Base-by-base conservation (phyloP, 1,139 yeast genomes). In the Taiozyma sp. region DNA sequence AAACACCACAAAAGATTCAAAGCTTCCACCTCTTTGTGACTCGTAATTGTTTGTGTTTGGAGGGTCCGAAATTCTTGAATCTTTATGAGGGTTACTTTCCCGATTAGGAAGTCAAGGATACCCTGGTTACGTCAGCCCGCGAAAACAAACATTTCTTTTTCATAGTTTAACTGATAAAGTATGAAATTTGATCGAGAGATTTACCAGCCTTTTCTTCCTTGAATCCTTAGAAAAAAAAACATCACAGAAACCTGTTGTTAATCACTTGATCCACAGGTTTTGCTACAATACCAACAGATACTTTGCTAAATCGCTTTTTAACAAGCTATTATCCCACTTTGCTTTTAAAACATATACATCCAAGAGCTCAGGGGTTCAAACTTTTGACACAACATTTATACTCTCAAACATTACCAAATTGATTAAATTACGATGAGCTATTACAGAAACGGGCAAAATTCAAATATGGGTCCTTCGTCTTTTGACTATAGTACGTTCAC, bases 91-190 rank as follows among this genome's bases (percentile, higher is more conserved):
- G 8, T 29, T 42, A 27, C 4, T 28, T 47, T 30, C 52, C 48
- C 12, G 6, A 41, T 47, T n/a, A 5, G 52, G 52, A 50, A 47
- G 46, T 50, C 52, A 16, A 47, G 19, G 39, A 14, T 14, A 32
- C 36, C 36, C 8, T 32, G 36, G 36, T 32, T 32, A 32, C 36
- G 36, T 32, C 36, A 32, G 36, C 36, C 36, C 36, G 36, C 36
- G 36, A 32, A 32, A 14, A 13, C n/a, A 5, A 14, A 32, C 16
- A n/a, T 32, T 32, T 32, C 36, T 32, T 32, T 32, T 32, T 32
- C n/a, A 30, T 4, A 30, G n/a, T 10, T 32, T 32, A 3, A n/a
- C 36, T 32, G 36, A 32, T 32, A 32, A 32, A 32, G 36, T 32
- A 14, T 32, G 36, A n/a, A 32, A 32, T 32, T 32, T n/a, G 36